phyloP scores from a whole-genome alignment of 225 moss, liverwort and hornwort genomes.

The Pleurozium schreberi region DNA sequence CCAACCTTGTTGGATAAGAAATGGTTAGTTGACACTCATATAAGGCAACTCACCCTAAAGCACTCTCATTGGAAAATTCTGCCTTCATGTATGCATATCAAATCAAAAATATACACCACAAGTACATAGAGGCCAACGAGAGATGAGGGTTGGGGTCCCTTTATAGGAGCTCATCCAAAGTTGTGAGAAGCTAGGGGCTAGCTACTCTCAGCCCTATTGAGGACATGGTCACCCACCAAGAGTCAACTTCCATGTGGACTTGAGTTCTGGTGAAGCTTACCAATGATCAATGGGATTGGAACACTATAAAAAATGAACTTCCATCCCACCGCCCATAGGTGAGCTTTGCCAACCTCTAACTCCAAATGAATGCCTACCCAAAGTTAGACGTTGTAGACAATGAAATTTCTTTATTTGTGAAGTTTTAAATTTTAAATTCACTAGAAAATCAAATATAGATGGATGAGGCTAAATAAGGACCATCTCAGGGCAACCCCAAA shows the following conservation, averaged over 20 bases:
- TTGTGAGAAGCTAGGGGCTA: background rate
- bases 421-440: background rate
- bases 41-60: too few species aligned
- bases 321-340: too few species aligned
- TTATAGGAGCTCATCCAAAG: background rate
- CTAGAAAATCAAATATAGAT: background rate
- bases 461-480: background rate
- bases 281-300: accelerated
- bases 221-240: too few species aligned
- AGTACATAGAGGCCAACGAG: background rate
- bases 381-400: background rate
- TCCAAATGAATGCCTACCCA: accelerated
- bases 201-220: background rate
- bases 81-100: accelerated
- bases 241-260: too few species aligned
- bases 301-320: accelerated
- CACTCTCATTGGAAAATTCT: too few species aligned
- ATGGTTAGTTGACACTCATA: too few species aligned
- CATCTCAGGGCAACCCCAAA: background rate
- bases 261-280: too few species aligned
- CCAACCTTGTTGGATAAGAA: too few species aligned
- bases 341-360: too few species aligned
- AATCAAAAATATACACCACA: background rate
- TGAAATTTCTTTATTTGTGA: background rate
- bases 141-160: background rate